Base-by-base conservation (phyloP, 345 rosid genomes). In the Salix purpurea region DNA sequence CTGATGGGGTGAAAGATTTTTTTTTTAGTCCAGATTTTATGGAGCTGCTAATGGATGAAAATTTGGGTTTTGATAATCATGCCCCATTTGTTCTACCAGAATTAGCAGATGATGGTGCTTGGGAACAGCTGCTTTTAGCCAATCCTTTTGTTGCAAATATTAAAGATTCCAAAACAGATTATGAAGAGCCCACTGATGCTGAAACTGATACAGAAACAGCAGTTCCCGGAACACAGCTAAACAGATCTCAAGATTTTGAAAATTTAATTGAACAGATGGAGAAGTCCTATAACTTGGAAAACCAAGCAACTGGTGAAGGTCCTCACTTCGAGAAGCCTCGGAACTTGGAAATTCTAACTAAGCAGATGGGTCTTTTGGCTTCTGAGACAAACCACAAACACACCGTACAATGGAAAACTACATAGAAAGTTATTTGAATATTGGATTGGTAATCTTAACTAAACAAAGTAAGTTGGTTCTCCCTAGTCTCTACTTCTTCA, bases 71-170 rank as follows among this genome's bases (percentile, higher is more conserved):
- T 28, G 88, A 85, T 32, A 89, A 86, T 82, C 91, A 79, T 74
- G 77, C 78, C 9, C 89, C 97, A 4, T 82, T 90, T 73, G 72
- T 86, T 73, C 83, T 91, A 72, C 91, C 90, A 23, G 98, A 93
- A 77, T 76, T 91, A 36, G 86, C 83, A 24, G 93, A 90, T 66
- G 97, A 90, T 81, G 83, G 90, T 56, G 88, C 90, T 18, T 96
- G 97, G 97, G 97, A 87, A 40, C 86, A 90, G 83, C 88, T 91
- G 71, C 86, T 93, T 82, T 80, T 86, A 78, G 84, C 78, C 58
- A 83, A 87, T 76, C 81, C 89, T 76, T 81, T 86, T 32, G 32
- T 46, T 50, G 87, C 75, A 76, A 82, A 82, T 56, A 14, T 32
- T 24, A 84, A 85, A 21, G 85, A 84, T 52, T 73, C 39, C n/a